Evolutionary conservation across 768 basidiomycete species (phyloP), one percentile per base, ranked within the genome.

Genomic region (Cytidiella melzeri): DNA sequence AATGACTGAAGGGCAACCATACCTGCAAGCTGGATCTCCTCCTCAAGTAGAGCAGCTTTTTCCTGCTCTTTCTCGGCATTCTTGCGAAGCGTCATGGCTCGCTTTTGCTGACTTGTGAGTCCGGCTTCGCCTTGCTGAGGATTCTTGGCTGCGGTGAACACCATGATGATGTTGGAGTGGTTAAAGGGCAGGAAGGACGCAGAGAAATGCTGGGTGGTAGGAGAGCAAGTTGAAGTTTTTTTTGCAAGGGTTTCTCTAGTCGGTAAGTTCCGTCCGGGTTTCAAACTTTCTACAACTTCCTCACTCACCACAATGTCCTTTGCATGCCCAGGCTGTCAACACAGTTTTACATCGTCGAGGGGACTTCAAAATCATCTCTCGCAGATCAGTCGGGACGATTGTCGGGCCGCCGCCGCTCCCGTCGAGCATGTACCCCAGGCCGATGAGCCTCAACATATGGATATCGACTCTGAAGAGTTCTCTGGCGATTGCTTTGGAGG

Each of bases 401-500:
- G 21, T 10, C 21, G 26, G 23, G 23, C 23, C 41, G 5, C 41
- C 9, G 7, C 5, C 4, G 5, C 6, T 20, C 21, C 12, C 6
- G 5, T 4, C n/a, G 6, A 19, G 5, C 4, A 7, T 5, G 23
- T 23, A 20, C 7, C 5, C 4, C 21, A 23, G 4, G 15, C 19
- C 15, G 41, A 20, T 25, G 9, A 43, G 20, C 10, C n/a, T n/a
- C n/a, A 21, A 5, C 15, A 43, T 5, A 13, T 5, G 23, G 19
- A 4, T 19, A 20, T 5, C 6, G 5, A 4, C 5, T 25, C n/a
- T 5, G 21, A 13, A 5, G 23, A 5, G 3, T 55, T 55, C 23
- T n/a, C 48, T 25, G 54, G 54, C 26, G 54, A 55, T 38, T 52
- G 30, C 23, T 55, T 52, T 19, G 54, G 54, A 15, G 39, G 30